phyloP scores from a whole-genome alignment of 768 basidiomycete genomes.

The Serpula lacrymans region DNA sequence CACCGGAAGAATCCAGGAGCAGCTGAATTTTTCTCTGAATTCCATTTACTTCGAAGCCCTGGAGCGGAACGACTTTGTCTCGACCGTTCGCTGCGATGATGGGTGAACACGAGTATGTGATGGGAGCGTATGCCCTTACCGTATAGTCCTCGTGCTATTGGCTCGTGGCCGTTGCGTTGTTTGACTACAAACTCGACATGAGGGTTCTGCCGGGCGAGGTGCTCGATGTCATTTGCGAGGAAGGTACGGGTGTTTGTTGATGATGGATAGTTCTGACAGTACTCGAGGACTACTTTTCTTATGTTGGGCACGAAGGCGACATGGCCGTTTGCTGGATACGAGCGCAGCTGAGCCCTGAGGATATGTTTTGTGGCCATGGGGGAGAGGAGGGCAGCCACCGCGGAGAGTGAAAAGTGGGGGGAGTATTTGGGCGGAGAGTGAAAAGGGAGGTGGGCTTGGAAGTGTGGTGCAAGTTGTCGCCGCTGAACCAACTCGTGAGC shows the following conservation, averaged over 20 bases:
- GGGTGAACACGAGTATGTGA: conserved; percentile 2
- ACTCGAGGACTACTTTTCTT: conserved; percentile 88
- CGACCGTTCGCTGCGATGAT: conserved; percentile 66
- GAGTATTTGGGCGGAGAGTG: conserved; percentile 21
- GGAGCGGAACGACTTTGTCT: conserved; percentile 84
- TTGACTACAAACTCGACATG: conserved; percentile 84
- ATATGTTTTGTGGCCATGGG: conserved; percentile 30
- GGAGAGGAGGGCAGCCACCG: background rate
- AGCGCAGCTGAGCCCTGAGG: conserved; percentile 46
- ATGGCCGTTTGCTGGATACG: conserved; percentile 73
- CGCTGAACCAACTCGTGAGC: conserved; percentile 8
- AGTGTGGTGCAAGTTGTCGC: conserved; percentile 5
- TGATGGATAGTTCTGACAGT: conserved; percentile 79
- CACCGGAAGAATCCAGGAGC: conserved; percentile 82
- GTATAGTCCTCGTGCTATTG: conserved; percentile 82
- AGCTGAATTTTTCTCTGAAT: conserved; percentile 79
- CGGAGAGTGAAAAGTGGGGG: conserved; percentile 7
- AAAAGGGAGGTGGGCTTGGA: conserved; percentile 15
- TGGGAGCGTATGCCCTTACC: conserved; percentile 40
- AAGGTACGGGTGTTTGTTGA: conserved; percentile 70
- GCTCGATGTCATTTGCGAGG: conserved; percentile 58
- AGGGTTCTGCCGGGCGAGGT: conserved; percentile 68
- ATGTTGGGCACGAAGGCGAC: conserved; percentile 69
- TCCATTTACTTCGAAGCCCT: conserved; percentile 67
- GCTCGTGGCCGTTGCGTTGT: conserved; percentile 71